Evolutionary conservation across 2,329 filamentous ascomycete genomes (phyloP).

Genomic region (Phyllachora maydis): DNA sequence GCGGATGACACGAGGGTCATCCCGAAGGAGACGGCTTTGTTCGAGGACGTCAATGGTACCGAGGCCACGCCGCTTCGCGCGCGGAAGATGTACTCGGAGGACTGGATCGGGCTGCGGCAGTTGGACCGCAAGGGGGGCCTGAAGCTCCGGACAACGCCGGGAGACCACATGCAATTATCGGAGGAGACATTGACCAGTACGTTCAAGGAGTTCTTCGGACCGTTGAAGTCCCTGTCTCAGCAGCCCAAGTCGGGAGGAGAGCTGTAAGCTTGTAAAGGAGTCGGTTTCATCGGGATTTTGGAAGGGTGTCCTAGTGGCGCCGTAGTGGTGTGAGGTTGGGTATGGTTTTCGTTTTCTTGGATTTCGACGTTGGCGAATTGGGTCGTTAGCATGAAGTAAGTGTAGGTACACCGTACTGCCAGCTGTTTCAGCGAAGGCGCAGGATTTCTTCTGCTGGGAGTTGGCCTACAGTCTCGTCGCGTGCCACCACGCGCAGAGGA

Average conservation of each 20-base stretch:
- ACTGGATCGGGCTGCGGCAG: constrained; percentile 74
- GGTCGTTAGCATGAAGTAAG: too few species aligned
- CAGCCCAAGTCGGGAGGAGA: constrained; percentile 4
- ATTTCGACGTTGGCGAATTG: too few species aligned
- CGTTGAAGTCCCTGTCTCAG: constrained; percentile 17
- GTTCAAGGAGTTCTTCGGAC: constrained; percentile 48
- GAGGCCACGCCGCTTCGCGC: constrained; percentile 47
- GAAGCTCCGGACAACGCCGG: constrained; percentile 51
- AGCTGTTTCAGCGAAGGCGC: too few species aligned
- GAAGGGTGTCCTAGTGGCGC: neutral
- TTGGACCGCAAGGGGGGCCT: constrained; percentile 65
- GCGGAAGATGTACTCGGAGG: constrained; percentile 59
- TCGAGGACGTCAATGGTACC: constrained; percentile 63
- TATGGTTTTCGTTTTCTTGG: too few species aligned
- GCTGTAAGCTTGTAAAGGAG: too few species aligned
- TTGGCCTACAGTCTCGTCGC: too few species aligned
- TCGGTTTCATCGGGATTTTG: neutral
- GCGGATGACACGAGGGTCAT: constrained; percentile 69
- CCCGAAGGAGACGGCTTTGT: constrained; percentile 83
- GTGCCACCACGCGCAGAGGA: too few species aligned
- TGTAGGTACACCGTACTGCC: too few species aligned
- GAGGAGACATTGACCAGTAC: constrained; percentile 43
- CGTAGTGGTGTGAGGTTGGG: too few species aligned
- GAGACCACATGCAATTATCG: constrained; percentile 65
- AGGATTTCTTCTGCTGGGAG: too few species aligned